Evolutionary conservation across 2,329 filamentous ascomycete species (phyloP).

Genomic region (Claviceps maximensis): DNA sequence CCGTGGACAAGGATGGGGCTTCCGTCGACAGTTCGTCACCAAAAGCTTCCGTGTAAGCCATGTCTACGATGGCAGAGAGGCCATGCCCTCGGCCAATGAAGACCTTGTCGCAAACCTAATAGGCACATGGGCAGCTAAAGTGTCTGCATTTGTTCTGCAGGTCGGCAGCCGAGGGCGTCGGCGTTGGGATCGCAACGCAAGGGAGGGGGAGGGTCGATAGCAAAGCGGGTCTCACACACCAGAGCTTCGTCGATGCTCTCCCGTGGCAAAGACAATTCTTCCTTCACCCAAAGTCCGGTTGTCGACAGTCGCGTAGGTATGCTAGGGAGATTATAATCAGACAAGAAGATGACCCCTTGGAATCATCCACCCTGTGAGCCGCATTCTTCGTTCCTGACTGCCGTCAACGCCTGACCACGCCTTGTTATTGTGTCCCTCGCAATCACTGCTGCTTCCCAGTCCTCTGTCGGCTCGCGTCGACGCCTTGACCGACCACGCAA

Average conservation of each 20-base stretch:
- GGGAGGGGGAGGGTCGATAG: slow-evolving; percentile 16
- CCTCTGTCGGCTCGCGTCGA: neutral
- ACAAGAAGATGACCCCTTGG: slow-evolving; percentile 17
- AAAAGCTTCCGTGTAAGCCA: slow-evolving; percentile 8
- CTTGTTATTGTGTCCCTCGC: slow-evolving; percentile 1
- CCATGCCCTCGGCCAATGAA: slow-evolving; percentile 16
- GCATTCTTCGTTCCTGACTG: slow-evolving; percentile 16
- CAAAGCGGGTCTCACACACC: slow-evolving; percentile 15
- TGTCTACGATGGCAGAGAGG: slow-evolving; percentile 12
- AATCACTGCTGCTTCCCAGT: neutral
- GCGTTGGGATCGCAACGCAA: slow-evolving; percentile 17
- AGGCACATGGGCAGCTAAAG: slow-evolving; percentile 23
- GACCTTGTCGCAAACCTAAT: slow-evolving; percentile 12
- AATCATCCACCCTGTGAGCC: slow-evolving; percentile 12
- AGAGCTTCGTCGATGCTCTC: slow-evolving; percentile 1
- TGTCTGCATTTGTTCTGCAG: slow-evolving; percentile 12
- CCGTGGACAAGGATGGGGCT: slow-evolving; percentile 2
- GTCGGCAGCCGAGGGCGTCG: slow-evolving; percentile 15
- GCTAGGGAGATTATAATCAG: slow-evolving; percentile 28
- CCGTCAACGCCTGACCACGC: slow-evolving; percentile 7
- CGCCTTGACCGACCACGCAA: neutral
- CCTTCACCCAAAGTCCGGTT: neutral
- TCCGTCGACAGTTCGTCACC: slow-evolving; percentile 11
- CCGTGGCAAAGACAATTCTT: slow-evolving; percentile 3
- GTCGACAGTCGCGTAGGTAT: slow-evolving; percentile 19